Percentiles rank a stretch among this genome's conserved stretches.
Evolutionary conservation across 2,329 filamentous ascomycete genomes (phyloP).

Genomic region (Alternaria brassicicola): DNA sequence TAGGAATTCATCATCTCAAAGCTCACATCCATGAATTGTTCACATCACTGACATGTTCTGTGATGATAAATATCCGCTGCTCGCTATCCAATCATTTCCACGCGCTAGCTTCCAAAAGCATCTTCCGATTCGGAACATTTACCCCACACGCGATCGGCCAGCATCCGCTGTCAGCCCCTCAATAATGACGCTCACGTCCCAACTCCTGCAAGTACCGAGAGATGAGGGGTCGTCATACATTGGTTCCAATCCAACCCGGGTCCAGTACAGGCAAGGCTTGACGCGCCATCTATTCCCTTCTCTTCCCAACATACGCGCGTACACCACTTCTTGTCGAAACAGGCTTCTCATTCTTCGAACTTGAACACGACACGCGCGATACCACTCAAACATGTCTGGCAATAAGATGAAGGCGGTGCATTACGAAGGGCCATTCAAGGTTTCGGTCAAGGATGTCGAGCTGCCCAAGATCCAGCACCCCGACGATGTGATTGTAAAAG

Average conservation of each 20-base stretch:
- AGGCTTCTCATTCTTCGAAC: neutral
- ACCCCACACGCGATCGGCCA: constrained; percentile 7
- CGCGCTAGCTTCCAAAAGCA: constrained; percentile 3
- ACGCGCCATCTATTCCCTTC: neutral
- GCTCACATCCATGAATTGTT: too few species aligned
- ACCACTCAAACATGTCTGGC: constrained; percentile 13
- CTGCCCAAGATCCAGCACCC: constrained; percentile 66
- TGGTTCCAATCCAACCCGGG: neutral
- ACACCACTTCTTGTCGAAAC: neutral
- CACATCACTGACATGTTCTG: too few species aligned
- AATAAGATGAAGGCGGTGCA: constrained; percentile 66
- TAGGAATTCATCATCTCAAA: too few species aligned
- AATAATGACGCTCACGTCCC: constrained; percentile 8
- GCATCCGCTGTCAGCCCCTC: constrained; percentile 6
- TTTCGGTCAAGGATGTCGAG: constrained; percentile 66
- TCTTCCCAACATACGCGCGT: neutral
- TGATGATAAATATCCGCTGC: neutral
- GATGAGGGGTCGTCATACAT: constrained; percentile 4
- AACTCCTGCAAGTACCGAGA: neutral
- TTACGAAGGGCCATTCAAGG: constrained; percentile 66
- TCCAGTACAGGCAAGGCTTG: neutral
- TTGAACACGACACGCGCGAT: neutral
- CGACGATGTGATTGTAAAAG: constrained; percentile 69
- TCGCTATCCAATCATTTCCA: neutral
- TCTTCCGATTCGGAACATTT: constrained; percentile 6